Percentiles rank a stretch among this genome's conserved stretches.
These are phyloP conservation scores for Rhynchospora breviuscula DNA, from an alignment of 176 grass and related monocot species.

Conservation along the genomic window DNA sequence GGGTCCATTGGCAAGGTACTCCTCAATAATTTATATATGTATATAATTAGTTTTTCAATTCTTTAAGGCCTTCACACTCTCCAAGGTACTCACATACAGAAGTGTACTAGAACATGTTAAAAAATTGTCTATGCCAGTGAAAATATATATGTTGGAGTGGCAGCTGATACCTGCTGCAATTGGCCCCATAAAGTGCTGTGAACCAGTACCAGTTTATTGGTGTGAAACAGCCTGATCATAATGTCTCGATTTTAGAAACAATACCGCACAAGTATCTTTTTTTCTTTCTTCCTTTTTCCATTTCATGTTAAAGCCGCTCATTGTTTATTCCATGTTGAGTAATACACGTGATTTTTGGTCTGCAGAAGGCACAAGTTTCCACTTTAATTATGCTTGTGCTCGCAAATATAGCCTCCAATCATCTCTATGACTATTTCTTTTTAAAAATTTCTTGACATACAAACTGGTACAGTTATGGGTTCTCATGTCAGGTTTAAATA, in stretches of 20 bases:
- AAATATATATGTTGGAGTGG: background rate
- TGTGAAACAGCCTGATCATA: background rate
- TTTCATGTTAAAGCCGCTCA: background rate
- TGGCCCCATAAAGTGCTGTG: background rate
- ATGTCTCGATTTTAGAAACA: background rate
- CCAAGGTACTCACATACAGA: background rate
- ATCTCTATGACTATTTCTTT: background rate
- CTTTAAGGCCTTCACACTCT: background rate
- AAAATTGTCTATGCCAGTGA: background rate
- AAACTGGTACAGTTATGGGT: background rate
- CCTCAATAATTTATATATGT: background rate
- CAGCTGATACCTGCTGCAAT: background rate
- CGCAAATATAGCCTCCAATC: background rate
- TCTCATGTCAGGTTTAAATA: background rate
- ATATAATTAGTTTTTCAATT: background rate
- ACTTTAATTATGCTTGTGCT: background rate
- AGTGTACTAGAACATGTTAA: background rate
- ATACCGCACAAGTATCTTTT: background rate
- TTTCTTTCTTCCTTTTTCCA: background rate
- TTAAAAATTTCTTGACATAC: background rate
- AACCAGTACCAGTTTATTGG: background rate
- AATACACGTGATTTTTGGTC: background rate
- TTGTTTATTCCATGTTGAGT: background rate
- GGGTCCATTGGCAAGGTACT: conserved; percentile 95
- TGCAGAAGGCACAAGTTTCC: background rate